These are phyloP conservation scores for Hericium erinaceus DNA, from an alignment of 768 basidiomycete species.

Conservation along the genomic window DNA sequence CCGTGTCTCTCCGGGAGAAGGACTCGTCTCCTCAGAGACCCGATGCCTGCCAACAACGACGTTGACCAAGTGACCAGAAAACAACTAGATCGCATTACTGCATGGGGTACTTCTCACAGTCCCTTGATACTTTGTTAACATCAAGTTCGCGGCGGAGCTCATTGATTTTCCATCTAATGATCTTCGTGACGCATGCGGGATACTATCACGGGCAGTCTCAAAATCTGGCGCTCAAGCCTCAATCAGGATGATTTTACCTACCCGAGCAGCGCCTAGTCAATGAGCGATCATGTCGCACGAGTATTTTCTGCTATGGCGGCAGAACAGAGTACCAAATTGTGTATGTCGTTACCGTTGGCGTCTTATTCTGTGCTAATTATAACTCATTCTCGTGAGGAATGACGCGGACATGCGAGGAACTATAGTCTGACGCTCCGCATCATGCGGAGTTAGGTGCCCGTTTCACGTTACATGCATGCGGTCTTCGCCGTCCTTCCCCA, in stretches of 20 bases:
- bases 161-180: no score
- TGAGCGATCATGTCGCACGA: not conserved
- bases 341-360: not conserved
- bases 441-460: not conserved
- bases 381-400: not conserved
- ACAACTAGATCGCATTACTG: no score
- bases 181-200: not conserved
- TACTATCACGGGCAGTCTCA: not conserved
- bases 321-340: not conserved
- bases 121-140: no score
- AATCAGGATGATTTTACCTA: not conserved
- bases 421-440: not conserved
- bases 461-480: not conserved
- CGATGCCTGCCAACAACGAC: no score
- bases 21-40: no score
- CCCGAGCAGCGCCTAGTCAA: not conserved
- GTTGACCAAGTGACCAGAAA: no score
- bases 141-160: no score
- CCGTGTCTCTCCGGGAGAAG: not conserved
- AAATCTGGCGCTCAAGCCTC: not conserved
- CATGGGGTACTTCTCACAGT: no score
- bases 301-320: not conserved
- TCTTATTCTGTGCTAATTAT: not conserved
- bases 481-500: not conserved
- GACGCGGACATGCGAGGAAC: not conserved